Percentiles rank a stretch among this genome's conserved stretches.
Evolutionary conservation across 2,329 filamentous ascomycete genomes (phyloP).

Genomic region (Ceratocystis lukuohia): DNA sequence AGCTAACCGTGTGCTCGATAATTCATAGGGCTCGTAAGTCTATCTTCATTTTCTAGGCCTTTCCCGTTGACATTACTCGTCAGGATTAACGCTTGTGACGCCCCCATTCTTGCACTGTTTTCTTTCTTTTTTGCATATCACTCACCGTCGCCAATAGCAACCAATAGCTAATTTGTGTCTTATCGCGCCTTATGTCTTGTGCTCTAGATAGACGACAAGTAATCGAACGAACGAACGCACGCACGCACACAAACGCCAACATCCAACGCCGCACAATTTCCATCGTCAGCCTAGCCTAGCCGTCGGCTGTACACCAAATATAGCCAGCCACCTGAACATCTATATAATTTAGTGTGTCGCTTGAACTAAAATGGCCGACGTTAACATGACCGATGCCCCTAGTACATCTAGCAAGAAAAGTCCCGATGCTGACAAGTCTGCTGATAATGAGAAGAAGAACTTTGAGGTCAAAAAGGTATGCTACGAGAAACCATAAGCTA

Average conservation of each 20-base stretch:
- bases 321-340: not conserved
- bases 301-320: not conserved
- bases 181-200: too few species aligned
- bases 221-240: too few species aligned
- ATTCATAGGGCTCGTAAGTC: not conserved
- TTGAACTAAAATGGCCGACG: constrained; percentile 61
- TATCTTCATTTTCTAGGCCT: constrained; percentile 6
- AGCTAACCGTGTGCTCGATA: not conserved
- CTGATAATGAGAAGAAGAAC: constrained; percentile 66
- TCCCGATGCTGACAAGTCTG: constrained; percentile 36
- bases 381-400: constrained; percentile 87
- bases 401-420: constrained; percentile 36
- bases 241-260: not conserved
- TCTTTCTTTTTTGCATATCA: too few species aligned
- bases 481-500: not conserved
- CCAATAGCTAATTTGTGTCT: too few species aligned
- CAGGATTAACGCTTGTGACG: not conserved
- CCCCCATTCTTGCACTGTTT: not conserved
- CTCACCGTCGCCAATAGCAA: too few species aligned
- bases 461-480: constrained; percentile 97
- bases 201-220: too few species aligned
- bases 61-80: not conserved
- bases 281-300: not conserved
- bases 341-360: not conserved
- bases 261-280: not conserved